Evolutionary conservation across 2,329 filamentous ascomycete genomes (phyloP).

Genomic region (Rhynchosporium agropyri): DNA sequence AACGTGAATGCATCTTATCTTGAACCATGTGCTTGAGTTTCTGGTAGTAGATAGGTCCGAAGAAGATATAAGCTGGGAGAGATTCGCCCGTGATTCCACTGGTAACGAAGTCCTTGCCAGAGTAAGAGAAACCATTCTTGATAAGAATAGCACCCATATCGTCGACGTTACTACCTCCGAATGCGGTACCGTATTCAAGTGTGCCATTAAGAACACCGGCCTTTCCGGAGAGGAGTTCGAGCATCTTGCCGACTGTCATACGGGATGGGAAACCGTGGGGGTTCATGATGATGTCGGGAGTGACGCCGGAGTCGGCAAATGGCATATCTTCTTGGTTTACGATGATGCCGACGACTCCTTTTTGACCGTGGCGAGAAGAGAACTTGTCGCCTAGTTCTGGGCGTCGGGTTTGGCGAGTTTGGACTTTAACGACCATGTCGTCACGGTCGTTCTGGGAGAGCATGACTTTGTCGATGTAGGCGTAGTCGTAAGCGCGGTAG

Average conservation of each 20-base stretch:
- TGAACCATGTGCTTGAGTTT: conserved; percentile 99
- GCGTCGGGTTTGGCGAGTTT: conserved; percentile 91
- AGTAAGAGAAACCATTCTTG: conserved; percentile 89
- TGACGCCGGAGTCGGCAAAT: conserved; percentile 86
- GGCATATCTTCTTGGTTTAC: conserved; percentile 97
- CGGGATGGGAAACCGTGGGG: conserved; percentile 99
- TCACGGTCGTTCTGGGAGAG: conserved; percentile 87
- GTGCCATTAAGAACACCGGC: conserved; percentile 84
- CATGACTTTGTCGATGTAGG: conserved; percentile 96
- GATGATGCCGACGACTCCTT: conserved; percentile 96
- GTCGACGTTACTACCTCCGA: conserved; percentile 81
- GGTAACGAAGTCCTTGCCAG: conserved; percentile 96
- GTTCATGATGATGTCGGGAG: conserved; percentile 99
- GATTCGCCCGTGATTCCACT: conserved; percentile 93
- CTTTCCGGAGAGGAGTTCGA: conserved; percentile 93
- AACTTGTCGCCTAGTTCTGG: conserved; percentile 98
- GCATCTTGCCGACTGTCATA: conserved; percentile 98
- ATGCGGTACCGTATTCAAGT: conserved; percentile 87
- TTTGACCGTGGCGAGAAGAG: conserved; percentile 96
- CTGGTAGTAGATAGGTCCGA: conserved; percentile 98
- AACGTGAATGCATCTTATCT: conserved; percentile 98
- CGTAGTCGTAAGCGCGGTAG: conserved; percentile 82
- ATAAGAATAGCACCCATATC: conserved; percentile 87
- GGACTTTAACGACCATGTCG: conserved; percentile 85
- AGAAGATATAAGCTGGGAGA: conserved; percentile 95